phyloP scores from a whole-genome alignment of 169 alveolate genomes.

The Besnoitia besnoiti region DNA sequence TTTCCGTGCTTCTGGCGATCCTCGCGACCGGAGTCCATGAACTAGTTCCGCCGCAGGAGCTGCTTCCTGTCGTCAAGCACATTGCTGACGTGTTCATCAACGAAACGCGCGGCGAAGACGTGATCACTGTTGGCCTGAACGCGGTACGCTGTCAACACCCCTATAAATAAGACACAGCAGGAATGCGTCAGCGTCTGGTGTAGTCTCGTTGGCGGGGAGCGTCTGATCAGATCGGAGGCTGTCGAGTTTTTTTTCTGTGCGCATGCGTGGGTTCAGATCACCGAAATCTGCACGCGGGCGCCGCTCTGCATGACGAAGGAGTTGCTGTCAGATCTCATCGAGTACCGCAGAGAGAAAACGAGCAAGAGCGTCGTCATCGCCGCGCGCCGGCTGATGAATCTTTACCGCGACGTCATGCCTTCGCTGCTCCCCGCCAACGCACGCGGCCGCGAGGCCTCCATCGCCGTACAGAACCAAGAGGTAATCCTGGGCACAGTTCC shows the following conservation, averaged over 20 bases:
- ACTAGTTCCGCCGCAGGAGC: conserved; percentile 88
- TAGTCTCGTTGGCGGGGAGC: background rate
- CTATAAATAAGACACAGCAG: too few relatives aligned
- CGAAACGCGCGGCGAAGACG: conserved; percentile 81
- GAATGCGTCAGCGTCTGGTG: too few relatives aligned
- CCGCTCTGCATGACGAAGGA: conserved; percentile 83
- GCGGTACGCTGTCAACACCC: conserved; percentile 68
- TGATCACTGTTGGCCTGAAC: conserved; percentile 85
- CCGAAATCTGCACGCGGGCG: conserved; percentile 84
- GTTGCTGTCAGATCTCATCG: conserved; percentile 75
- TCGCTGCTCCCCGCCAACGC: conserved; percentile 75
- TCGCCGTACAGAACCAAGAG: conserved; percentile 36
- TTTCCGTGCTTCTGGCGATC: conserved; percentile 82
- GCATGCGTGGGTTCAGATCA: conserved; percentile 30
- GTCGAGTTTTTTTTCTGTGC: background rate
- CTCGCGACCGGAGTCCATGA: conserved; percentile 88
- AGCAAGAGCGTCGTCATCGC: conserved; percentile 82
- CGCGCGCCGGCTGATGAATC: conserved; percentile 83
- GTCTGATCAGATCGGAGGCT: background rate
- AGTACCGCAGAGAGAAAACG: conserved; percentile 80
- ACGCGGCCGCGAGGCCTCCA: conserved; percentile 74
- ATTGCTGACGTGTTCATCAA: conserved; percentile 84
- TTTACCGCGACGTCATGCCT: conserved; percentile 85
- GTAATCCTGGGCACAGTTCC: too few relatives aligned
- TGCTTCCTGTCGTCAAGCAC: conserved; percentile 80